A percentile compares a stretch with the other conserved stretches of the same genome.
Conservation (phyloP, 1,284 basidiomycete genomes). For the Xerocomus nothofagi region DNA sequence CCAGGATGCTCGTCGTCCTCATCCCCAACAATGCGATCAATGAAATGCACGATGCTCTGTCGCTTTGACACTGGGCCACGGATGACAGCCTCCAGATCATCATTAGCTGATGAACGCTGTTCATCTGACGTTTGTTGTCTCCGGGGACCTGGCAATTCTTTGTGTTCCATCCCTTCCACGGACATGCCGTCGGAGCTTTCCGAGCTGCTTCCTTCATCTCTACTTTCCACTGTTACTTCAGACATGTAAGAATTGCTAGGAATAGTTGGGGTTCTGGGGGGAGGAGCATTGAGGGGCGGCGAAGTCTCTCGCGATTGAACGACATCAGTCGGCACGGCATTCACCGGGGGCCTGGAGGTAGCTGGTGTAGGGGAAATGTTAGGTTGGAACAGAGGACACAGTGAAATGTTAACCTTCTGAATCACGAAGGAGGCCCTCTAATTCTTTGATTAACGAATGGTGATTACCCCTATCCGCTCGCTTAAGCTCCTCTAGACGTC, state of each 20-base stretch:
- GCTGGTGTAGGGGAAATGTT: constrained; percentile 4
- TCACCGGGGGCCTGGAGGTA: background rate
- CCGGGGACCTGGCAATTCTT: background rate
- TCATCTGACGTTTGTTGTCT: constrained; percentile 4
- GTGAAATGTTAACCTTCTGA: constrained; percentile 17
- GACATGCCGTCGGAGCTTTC: constrained; percentile 32
- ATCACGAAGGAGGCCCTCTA: constrained; percentile 33
- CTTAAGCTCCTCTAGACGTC: constrained; percentile 41
- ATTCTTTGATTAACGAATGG: constrained; percentile 35
- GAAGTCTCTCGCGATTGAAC: background rate
- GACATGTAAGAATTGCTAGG: constrained; percentile 27
- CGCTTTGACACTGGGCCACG: constrained; percentile 42
- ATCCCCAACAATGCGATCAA: constrained; percentile 17
- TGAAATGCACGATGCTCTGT: constrained; percentile 16
- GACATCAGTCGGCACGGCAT: background rate
- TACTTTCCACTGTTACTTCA: constrained; percentile 34
- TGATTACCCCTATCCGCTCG: constrained; percentile 27
- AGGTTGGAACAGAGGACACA: background rate
- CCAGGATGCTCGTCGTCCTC: constrained; percentile 20
- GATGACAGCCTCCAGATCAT: constrained; percentile 48
- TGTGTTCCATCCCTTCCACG: constrained; percentile 6
- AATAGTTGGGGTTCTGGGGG: constrained; percentile 13
- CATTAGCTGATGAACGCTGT: constrained; percentile 25
- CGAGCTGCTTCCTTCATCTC: constrained; percentile 37
- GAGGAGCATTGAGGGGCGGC: background rate